Base-by-base conservation (phyloP, 2,329 filamentous ascomycete species). In the Cytospora piceae region DNA sequence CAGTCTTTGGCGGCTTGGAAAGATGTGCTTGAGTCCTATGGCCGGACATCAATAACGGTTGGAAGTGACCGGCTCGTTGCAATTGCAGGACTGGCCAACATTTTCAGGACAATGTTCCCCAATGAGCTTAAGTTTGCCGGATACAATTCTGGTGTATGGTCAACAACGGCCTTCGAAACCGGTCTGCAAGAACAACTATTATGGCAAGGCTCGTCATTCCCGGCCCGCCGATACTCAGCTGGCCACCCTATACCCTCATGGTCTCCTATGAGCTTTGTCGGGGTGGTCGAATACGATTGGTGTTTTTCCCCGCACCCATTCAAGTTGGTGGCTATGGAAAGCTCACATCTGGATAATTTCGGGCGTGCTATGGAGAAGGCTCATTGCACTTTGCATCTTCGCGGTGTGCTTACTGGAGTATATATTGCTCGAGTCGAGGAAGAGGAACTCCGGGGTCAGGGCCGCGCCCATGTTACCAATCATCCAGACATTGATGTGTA, bases 141-240 rank as follows among this genome's bases (percentile, higher is more conserved):
- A n/a, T 61, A 53, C 14, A 31, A 61, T 27, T 61, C 58, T 2
- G 58, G 27, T 17, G 27, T 61, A 4, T 61, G 58, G 58, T 53
- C 27, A 29, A 29, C 58, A 2, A 14, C 37, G 17, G 31, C 29
- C 29, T 15, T 61, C 6, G 2, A 14, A 15, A 15, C 20, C 4
- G 17, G 39, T 20, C 24, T 51, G 29, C 31, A 3, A 29, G 27
- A 22, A 0, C 58, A 61, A 29, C 22, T 61, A 1, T n/a, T 61
- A 4, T 61, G 58, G 58, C 22, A 34, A 27, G 32, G 12, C 32
- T 29, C 5, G 12, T 34, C 9, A 34, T 14, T 53, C 20, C 46
- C 20, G 22, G 32, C 58, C n/a, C 17, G n/a, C 22, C 46, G 31
- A 11, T 61, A 52, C 46, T 51, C 49, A 61, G 22, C 58, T 34